Evolutionary conservation across 2,329 filamentous ascomycete species (phyloP), one percentile per base, ranked within the genome.

Genomic region (Calcarisporium arbuscula): DNA sequence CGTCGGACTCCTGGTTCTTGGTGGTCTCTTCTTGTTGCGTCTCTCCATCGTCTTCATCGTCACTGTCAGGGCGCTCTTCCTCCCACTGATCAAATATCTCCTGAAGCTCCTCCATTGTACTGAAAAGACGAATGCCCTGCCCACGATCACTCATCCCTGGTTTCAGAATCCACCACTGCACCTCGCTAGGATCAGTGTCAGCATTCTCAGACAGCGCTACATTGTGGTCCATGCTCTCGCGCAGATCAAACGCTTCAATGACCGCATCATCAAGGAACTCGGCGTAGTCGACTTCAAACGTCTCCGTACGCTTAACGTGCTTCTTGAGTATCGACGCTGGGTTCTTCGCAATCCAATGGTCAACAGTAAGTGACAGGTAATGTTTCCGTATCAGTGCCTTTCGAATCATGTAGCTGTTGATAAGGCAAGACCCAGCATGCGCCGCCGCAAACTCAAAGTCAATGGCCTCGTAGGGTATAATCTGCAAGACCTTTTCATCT

Each of bases 351-450:
- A 85, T 67, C 87, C 89, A 96, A 53, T 85, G 82, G 30, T 84
- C 74, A 16, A 95, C 76, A 0, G 89, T 95, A 15, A 80, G 77
- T 4, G 83, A 82, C 4, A 98, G 73, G 56, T 92, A 96, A 58
- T 98, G 92, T 61, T 98, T 98, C 39, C 92, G 78, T 49, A 96
- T 96, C 15, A 98, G 70, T 0, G 92, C 92, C 67, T 96, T 96
- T 51, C 92, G 84, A 56, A 96, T 94, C 53, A 95, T 75, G 60
- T 95, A 96, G 52, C 86, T 85, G 61, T 95, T 96, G 47, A 85
- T 71, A 2, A 95, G 67, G 9, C 73, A 77, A 0, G 75, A 77
- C 1, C 60, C 54, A 0, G 82, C 62, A 46, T 86, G 68, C 2
- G 67, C 57, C 38, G 83, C 68, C 14, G 84, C 73, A 49, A 82